A percentile compares a stretch with the other conserved stretches of the same genome.
Conservation (phyloP, 768 basidiomycete genomes). For the Postia placenta region DNA sequence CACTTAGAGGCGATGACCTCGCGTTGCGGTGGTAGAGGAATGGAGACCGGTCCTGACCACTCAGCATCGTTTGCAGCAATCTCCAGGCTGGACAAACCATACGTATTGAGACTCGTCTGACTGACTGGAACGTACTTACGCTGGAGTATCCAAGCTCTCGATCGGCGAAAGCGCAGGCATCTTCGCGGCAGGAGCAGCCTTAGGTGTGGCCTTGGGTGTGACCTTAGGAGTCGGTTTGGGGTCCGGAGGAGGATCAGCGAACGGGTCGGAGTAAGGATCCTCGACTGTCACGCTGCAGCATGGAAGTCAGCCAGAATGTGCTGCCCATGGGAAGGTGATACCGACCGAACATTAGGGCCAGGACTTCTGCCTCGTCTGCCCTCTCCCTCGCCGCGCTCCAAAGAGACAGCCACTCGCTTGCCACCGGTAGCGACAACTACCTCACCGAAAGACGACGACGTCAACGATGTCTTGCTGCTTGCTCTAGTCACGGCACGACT, state of each 20-base stretch:
- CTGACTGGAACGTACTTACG: constrained; percentile 22
- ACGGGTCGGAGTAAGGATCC: constrained; percentile 21
- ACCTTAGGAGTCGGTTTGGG: constrained; percentile 5
- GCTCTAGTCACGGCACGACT: constrained; percentile 14
- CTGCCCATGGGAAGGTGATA: background rate
- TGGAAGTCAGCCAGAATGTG: background rate
- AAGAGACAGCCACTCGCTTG: constrained; percentile 12
- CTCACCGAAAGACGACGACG: constrained; percentile 23
- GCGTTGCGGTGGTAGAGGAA: constrained; percentile 38
- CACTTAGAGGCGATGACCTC: constrained; percentile 34
- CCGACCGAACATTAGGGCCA: constrained; percentile 20
- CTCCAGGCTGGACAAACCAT: no score
- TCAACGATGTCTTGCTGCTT: constrained; percentile 20
- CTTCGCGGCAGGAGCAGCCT: background rate
- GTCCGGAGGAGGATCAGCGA: constrained; percentile 19
- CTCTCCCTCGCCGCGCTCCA: constrained; percentile 12
- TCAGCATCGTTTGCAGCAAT: constrained; percentile 5
- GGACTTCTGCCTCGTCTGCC: constrained; percentile 19
- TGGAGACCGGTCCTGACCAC: constrained; percentile 19
- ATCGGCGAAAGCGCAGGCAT: constrained; percentile 18
- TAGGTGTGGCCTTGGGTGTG: background rate
- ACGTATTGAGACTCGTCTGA: no score
- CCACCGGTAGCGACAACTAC: constrained; percentile 9
- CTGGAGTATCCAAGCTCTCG: constrained; percentile 25
- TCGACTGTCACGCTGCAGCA: constrained; percentile 13